Percentiles rank a stretch among this genome's conserved stretches.
phyloP scores from a whole-genome alignment of 2,329 filamentous ascomycete species.

The Alternaria viburni region DNA sequence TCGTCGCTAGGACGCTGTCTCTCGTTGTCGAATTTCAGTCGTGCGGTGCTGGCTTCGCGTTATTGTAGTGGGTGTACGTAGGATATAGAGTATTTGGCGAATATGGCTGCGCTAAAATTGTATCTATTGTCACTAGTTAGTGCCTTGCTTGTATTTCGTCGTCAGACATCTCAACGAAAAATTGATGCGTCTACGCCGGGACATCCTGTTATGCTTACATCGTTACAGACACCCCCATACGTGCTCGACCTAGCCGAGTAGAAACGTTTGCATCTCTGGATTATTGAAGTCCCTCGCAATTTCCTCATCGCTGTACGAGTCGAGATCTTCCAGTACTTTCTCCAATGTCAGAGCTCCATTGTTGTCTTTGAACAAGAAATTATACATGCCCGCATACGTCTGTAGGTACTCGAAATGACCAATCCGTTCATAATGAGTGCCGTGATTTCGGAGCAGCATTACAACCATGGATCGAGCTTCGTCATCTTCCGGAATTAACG shows the following conservation, averaged over 20 bases:
- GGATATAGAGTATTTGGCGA: background rate
- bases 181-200: too few species aligned
- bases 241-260: background rate
- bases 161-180: too few species aligned
- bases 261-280: background rate
- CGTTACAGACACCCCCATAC: fast-evolving
- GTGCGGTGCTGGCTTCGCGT: background rate
- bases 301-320: background rate
- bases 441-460: background rate
- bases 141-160: too few species aligned
- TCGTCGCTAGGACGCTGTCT: too few species aligned
- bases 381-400: too few species aligned
- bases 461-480: background rate
- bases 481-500: background rate
- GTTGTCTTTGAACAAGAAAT: too few species aligned
- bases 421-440: background rate
- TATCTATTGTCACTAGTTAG: background rate
- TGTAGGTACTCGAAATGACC: background rate
- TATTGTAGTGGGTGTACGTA: background rate
- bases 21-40: too few species aligned
- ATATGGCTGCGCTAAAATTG: background rate
- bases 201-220: background rate
- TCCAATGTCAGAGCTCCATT: too few species aligned
- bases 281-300: background rate
- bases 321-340: too few species aligned